Evolutionary conservation across 1,139 yeast genomes (phyloP), one percentile per base, ranked within the genome.

Genomic region (Geotrichum restrictum): DNA sequence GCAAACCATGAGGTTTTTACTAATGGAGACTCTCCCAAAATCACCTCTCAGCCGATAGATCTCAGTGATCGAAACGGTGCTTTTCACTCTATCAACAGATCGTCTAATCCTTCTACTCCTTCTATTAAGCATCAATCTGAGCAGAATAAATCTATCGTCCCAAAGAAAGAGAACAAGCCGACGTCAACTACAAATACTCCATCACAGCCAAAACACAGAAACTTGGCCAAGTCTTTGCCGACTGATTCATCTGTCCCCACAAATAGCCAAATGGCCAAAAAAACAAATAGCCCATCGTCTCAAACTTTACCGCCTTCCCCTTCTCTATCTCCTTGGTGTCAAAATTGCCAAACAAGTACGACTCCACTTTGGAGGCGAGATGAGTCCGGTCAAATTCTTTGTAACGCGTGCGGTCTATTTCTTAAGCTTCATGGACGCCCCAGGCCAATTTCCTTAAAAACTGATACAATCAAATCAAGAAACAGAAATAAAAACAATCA

Each of bases 321-420:
- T 4, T 43, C 41, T 21, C 45, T 48, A 14, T 45, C 53, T 6
- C 51, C 53, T 10, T 83, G 37, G 36, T 91, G 97, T 69, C 88
- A 85, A 61, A 91, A 91, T 68, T 91, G 98, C 71, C 80, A 84
- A 62, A 91, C 98, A 4, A 86, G 88, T 56, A 89, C 93, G 1
- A 91, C 98, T 1, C 98, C 98, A 0, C 74, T 91, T 27, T 91
- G 98, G 98, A 78, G 98, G 69, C 76, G 97, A 61, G 96, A 89
- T 69, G 96, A 89, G 65, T 80, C 86, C 16, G 98, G 98, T 14
- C 94, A 88, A 60, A 95, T 88, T 14, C 76, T 91, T 49, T 91
- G 98, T 68, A 91, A 91, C 71, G 98, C 98, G 3, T 91, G 97
- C 72, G 98, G 98, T 0, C 75, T 91, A 51, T 91, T 91, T 64